Conservation (phyloP, 176 grass and related monocot genomes). For the Oryza coarctata region DNA sequence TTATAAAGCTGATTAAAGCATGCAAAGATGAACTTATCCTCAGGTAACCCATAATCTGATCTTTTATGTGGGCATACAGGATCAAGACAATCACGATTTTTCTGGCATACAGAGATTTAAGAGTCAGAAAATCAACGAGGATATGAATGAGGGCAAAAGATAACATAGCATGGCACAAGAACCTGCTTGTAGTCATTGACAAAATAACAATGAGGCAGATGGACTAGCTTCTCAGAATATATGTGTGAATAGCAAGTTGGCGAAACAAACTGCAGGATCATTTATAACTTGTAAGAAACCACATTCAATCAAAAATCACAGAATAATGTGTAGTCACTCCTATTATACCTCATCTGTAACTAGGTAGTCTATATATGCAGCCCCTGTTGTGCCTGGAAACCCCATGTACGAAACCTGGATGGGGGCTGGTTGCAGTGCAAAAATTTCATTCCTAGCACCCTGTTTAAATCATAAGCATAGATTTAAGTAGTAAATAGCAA, state of each 20-base stretch:
- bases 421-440: constrained; percentile 75
- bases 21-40: constrained; percentile 89
- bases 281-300: constrained; percentile 26
- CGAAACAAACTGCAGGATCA: constrained; percentile 81
- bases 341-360: constrained; percentile 77
- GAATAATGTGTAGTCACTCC: background rate
- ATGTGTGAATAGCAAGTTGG: constrained; percentile 64
- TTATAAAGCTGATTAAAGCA: constrained; percentile 98
- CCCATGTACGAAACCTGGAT: constrained; percentile 95
- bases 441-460: constrained; percentile 93
- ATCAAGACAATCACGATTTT: constrained; percentile 65
- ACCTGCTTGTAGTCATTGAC: constrained; percentile 94
- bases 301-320: constrained; percentile 7
- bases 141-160: background rate
- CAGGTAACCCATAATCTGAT: constrained; percentile 76
- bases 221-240: constrained; percentile 88
- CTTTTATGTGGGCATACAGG: constrained; percentile 66
- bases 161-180: background rate
- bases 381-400: constrained; percentile 83
- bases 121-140: constrained; percentile 3
- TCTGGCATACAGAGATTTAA: constrained; percentile 31
- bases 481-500: constrained; percentile 14
- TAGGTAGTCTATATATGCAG: constrained; percentile 79
- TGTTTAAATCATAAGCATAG: constrained; percentile 42
- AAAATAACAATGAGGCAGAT: constrained; percentile 91